These are phyloP conservation scores for Phytophthora chlamydospora DNA, from an alignment of 352 stramenopile genomes.

Conservation along the genomic window DNA sequence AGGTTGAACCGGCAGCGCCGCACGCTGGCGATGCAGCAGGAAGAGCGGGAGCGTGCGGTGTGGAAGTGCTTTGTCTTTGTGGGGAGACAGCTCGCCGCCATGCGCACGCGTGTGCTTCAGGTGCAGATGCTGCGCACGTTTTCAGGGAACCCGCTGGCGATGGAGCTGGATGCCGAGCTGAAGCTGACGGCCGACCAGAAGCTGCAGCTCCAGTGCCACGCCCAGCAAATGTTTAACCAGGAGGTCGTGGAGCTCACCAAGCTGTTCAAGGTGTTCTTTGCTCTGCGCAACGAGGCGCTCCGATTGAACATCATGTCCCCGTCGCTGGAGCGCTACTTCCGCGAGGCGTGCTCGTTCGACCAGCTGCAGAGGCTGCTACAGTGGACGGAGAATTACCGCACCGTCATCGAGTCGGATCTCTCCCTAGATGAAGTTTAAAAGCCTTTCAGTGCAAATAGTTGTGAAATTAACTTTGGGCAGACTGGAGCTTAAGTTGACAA, in stretches of 20 bases:
- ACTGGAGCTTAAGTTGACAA: slow-evolving; percentile 11
- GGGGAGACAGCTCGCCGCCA: slow-evolving; percentile 52
- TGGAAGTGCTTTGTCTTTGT: slow-evolving; percentile 71
- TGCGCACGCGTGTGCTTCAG: slow-evolving; percentile 68
- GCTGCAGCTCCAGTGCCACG: slow-evolving; percentile 68
- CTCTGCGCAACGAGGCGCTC: slow-evolving; percentile 68
- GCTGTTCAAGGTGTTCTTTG: slow-evolving; percentile 85
- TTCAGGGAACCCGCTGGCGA: slow-evolving; percentile 38
- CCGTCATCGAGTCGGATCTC: slow-evolving; percentile 55
- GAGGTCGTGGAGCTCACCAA: slow-evolving; percentile 68
- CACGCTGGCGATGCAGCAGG: slow-evolving; percentile 50
- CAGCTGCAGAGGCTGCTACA: slow-evolving; percentile 77
- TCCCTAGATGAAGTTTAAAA: slow-evolving; percentile 38
- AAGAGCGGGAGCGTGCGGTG: slow-evolving; percentile 56
- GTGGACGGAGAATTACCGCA: slow-evolving; percentile 77
- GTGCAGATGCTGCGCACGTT: slow-evolving; percentile 68
- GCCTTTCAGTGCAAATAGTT: slow-evolving; percentile 14
- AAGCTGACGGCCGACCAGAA: slow-evolving; percentile 63
- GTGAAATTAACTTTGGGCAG: slow-evolving; percentile 32
- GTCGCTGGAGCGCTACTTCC: slow-evolving; percentile 72
- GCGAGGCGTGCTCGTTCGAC: slow-evolving; percentile 68
- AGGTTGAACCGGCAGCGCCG: slow-evolving; percentile 74
- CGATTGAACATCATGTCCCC: slow-evolving; percentile 70
- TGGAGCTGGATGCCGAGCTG: slow-evolving; percentile 54
- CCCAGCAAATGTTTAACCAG: slow-evolving; percentile 63